phyloP scores from a whole-genome alignment of 345 rosid genomes.

The Lumnitzera racemosa region DNA sequence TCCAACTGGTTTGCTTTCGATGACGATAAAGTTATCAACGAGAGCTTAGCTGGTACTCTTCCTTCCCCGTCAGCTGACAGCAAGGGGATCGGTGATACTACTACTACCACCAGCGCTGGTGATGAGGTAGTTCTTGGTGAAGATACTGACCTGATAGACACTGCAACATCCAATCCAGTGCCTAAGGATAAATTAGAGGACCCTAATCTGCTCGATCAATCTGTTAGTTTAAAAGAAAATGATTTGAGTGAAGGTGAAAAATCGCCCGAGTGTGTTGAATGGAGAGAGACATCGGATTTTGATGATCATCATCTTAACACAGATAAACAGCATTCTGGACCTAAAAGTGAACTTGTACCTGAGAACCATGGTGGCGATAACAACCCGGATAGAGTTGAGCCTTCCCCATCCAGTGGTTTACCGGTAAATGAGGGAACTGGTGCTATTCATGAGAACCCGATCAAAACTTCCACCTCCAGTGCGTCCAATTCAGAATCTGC shows the following conservation, averaged over 20 bases:
- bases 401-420: slow-evolving; percentile 10
- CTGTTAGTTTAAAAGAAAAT: slow-evolving; percentile 33
- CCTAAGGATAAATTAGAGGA: slow-evolving; percentile 35
- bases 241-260: slow-evolving; percentile 34
- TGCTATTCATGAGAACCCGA: background rate
- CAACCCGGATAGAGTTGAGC: slow-evolving; percentile 8
- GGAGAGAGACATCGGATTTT: slow-evolving; percentile 65
- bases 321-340: slow-evolving; percentile 22
- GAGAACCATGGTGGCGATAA: slow-evolving; percentile 20
- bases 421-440: slow-evolving; percentile 5
- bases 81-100: slow-evolving; percentile 30
- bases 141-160: slow-evolving; percentile 39
- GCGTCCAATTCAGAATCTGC: slow-evolving; percentile 15
- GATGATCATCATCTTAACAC: slow-evolving; percentile 24
- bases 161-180: slow-evolving; percentile 38
- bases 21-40: slow-evolving; percentile 52
- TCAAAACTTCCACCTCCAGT: slow-evolving; percentile 7
- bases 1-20: slow-evolving; percentile 93
- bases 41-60: slow-evolving; percentile 39
- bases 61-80: slow-evolving; percentile 57
- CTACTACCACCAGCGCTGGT: slow-evolving; percentile 14
- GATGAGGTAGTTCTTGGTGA: slow-evolving; percentile 37
- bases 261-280: slow-evolving; percentile 69
- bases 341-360: slow-evolving; percentile 27
- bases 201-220: slow-evolving; percentile 13